These are phyloP conservation scores for Starmerella sp. DNA, from an alignment of 805 yeast species.

Conservation along the genomic window DNA sequence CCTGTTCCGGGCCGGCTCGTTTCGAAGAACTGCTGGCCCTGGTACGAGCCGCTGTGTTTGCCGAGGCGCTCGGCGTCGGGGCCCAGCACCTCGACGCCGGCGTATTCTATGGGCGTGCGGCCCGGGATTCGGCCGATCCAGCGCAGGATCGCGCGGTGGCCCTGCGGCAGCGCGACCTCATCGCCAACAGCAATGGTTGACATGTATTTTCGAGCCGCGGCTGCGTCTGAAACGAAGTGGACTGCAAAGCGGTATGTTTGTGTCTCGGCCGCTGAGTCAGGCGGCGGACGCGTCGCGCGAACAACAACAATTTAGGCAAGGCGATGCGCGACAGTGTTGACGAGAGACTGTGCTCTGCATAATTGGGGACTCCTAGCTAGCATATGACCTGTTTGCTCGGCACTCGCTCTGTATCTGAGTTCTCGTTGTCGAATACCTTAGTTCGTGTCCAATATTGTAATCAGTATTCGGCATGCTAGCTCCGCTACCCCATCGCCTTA, in stretches of 20 bases:
- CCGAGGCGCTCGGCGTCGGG: slow-evolving; percentile 46
- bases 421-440: too few relatives aligned
- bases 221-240: neutral
- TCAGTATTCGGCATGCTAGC: too few relatives aligned
- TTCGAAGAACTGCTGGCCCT: slow-evolving; percentile 57
- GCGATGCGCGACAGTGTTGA: too few relatives aligned
- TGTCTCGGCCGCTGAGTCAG: neutral
- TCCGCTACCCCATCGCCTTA: too few relatives aligned
- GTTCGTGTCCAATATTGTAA: too few relatives aligned
- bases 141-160: slow-evolving; percentile 54
- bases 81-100: slow-evolving; percentile 77
- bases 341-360: too few relatives aligned
- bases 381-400: too few relatives aligned
- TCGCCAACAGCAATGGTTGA: slow-evolving; percentile 27
- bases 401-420: too few relatives aligned
- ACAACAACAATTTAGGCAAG: neutral
- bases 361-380: too few relatives aligned
- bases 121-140: slow-evolving; percentile 65
- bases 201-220: slow-evolving; percentile 4
- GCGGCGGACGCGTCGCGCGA: neutral
- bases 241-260: neutral
- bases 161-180: slow-evolving; percentile 43
- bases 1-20: slow-evolving; percentile 60
- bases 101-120: slow-evolving; percentile 57
- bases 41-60: slow-evolving; percentile 73